phyloP scores from a whole-genome alignment of 352 stramenopile species.

The Phytophthora uliginosa region DNA sequence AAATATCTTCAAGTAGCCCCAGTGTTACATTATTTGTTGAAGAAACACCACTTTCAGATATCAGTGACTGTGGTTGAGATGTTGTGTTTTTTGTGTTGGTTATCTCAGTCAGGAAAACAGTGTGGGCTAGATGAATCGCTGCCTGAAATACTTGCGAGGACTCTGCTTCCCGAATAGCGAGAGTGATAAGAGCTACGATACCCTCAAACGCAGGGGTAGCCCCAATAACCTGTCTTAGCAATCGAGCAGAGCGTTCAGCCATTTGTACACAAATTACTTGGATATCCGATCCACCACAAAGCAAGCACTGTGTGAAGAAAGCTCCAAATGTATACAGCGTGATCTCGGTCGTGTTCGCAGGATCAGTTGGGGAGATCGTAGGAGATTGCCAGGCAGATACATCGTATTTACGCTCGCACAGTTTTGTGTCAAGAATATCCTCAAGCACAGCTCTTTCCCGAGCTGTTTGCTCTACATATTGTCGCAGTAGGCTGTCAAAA shows the following conservation, averaged over 20 bases:
- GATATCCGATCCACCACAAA: conserved; percentile 31
- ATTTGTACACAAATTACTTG: conserved; percentile 35
- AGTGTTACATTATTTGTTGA: background rate
- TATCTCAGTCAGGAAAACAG: conserved; percentile 40
- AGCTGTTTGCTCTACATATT: conserved; percentile 33
- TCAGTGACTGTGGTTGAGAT: too few species aligned
- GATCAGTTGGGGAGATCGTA: conserved; percentile 33
- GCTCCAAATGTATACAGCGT: conserved; percentile 59
- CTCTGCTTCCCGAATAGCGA: conserved; percentile 39
- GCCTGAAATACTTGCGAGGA: conserved; percentile 45
- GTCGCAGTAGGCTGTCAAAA: conserved; percentile 28
- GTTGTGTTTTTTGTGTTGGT: background rate
- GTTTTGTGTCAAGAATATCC: conserved; percentile 18
- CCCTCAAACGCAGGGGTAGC: conserved; percentile 52
- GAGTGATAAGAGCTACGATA: conserved; percentile 42
- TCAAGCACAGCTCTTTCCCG: conserved; percentile 29
- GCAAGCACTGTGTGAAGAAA: conserved; percentile 61
- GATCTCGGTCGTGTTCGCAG: conserved; percentile 35
- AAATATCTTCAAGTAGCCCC: conserved; percentile 27
- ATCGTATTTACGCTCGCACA: background rate
- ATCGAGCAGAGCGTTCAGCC: conserved; percentile 43
- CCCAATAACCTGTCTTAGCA: conserved; percentile 29
- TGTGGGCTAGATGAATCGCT: conserved; percentile 52
- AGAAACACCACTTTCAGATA: background rate
- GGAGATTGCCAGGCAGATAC: conserved; percentile 27